Evolutionary conservation across 495 filamentous ascomycete genomes (phyloP), one percentile per base, ranked within the genome.

Genomic region (Clavariopsis aquatica): DNA sequence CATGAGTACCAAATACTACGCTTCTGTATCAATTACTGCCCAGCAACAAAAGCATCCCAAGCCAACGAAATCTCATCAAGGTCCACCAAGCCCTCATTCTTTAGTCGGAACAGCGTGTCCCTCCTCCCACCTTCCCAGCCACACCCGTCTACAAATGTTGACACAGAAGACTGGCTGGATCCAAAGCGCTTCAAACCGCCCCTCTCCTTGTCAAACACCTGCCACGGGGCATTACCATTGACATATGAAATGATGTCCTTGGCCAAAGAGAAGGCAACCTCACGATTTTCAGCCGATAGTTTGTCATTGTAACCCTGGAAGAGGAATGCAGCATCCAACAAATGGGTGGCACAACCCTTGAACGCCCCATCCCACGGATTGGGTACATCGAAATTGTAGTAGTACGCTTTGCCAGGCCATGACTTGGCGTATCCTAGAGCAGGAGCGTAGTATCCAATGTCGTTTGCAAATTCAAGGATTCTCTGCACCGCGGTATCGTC

Each of bases 281-380:
- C 62, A 36, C 69, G 51, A 52, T 80, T 77, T 15, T 65, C 64
- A 0, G 72, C 53, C 0, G 59, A 69, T 47, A 82, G 28, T 27
- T 68, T 75, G 22, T 80, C 74, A 12, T 71, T 71, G 60, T 73
- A 79, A 41, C 80, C 80, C 69, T 81, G 77, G 68, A 80, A 81
- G 15, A 82, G 66, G 52, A 76, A 81, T 1, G 75, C 74, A n/a
- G 78, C 62, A 43, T 82, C 81, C 0, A 83, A 74, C 49, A 81
- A 74, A 57, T 83, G 81, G 7, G 65, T 75, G 12, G 75, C 64
- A 13, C 58, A 62, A 6, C 76, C 77, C 57, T 80, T 78, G 72
- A 73, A 80, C 5, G 69, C 69, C 1, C 80, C 80, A 12, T 80
- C 75, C 77, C 78, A 83, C 0, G 80, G 80, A 63, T 81, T 82